Conservation (phyloP, 2,329 filamentous ascomycete species). For the Epichloe baconii region DNA sequence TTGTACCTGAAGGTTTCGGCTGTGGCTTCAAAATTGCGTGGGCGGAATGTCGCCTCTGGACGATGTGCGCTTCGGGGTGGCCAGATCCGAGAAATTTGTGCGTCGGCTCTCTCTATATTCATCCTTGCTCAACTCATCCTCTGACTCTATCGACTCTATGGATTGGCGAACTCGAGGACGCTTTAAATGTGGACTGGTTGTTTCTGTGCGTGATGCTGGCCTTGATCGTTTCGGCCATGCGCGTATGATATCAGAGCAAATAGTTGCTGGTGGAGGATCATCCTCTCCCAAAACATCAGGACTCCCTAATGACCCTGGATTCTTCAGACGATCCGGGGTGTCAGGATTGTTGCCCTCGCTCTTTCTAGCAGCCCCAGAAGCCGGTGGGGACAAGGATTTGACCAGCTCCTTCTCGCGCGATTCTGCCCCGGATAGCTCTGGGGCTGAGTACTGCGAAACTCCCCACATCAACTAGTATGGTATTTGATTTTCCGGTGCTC, state of each 20-base stretch:
- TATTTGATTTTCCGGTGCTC: background rate
- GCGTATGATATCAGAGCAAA: slow-evolving; percentile 13
- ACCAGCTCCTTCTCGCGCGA: background rate
- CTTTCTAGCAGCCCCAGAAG: background rate
- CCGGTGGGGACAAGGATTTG: slow-evolving; percentile 13
- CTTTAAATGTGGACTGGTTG: slow-evolving; percentile 9
- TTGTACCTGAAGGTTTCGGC: background rate
- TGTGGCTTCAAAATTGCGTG: slow-evolving; percentile 10
- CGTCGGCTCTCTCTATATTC: slow-evolving; percentile 7
- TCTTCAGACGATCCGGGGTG: background rate
- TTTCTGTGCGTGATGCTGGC: background rate
- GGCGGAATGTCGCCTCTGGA: slow-evolving; percentile 16
- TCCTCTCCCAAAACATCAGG: background rate
- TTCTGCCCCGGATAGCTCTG: background rate
- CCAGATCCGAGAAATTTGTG: slow-evolving; percentile 6
- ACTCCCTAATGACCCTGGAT: background rate
- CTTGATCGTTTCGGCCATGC: slow-evolving; percentile 3
- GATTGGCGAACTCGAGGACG: slow-evolving; percentile 2
- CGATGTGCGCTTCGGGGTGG: background rate
- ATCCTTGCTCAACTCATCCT: slow-evolving; percentile 18
- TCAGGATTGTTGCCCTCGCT: background rate
- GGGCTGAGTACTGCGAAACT: background rate
- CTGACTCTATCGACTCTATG: slow-evolving; percentile 12
- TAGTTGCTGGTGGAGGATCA: slow-evolving; percentile 9
- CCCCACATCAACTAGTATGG: background rate